Percentiles rank a stretch among this genome's conserved stretches.
Conservation (phyloP, 768 basidiomycete genomes). For the Leucogyrophana mollusca region DNA sequence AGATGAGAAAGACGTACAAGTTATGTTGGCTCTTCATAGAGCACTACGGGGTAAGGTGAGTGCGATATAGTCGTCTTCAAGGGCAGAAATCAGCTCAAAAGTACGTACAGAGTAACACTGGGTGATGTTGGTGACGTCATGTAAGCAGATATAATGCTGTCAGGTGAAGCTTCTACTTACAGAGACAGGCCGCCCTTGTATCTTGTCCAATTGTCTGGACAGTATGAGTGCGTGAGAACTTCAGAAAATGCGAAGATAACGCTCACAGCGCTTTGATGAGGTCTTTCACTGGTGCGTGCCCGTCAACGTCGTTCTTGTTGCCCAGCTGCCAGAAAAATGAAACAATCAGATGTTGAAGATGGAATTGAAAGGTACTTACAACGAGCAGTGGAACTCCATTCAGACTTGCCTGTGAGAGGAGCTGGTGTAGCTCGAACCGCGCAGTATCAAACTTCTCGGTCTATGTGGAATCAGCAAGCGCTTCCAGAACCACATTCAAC, state of each 20-base stretch:
- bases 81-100: too few species aligned
- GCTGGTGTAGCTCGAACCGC: slow-evolving; percentile 79
- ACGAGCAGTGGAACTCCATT: slow-evolving; percentile 78
- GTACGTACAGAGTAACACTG: slow-evolving; percentile 85
- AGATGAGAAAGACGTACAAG: slow-evolving; percentile 47
- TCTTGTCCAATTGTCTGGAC: slow-evolving; percentile 72
- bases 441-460: slow-evolving; percentile 80
- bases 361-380: slow-evolving; percentile 41
- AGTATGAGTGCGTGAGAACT: not conserved
- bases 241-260: not conserved
- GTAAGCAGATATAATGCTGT: slow-evolving; percentile 1
- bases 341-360: not conserved
- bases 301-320: slow-evolving; percentile 88
- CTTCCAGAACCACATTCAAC: not conserved
- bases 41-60: slow-evolving; percentile 50
- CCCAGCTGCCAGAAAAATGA: slow-evolving; percentile 56
- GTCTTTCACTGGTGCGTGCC: slow-evolving; percentile 77
- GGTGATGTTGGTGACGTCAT: slow-evolving; percentile 1
- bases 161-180: slow-evolving; percentile 44
- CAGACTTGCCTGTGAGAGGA: slow-evolving; percentile 65
- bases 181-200: slow-evolving; percentile 79
- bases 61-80: not conserved
- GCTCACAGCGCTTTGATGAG: slow-evolving; percentile 75
- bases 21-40: slow-evolving; percentile 98
- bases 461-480: slow-evolving; percentile 36